Evolutionary conservation across 495 filamentous ascomycete species (phyloP).

Genomic region (Hyaloscypha finlandica): DNA sequence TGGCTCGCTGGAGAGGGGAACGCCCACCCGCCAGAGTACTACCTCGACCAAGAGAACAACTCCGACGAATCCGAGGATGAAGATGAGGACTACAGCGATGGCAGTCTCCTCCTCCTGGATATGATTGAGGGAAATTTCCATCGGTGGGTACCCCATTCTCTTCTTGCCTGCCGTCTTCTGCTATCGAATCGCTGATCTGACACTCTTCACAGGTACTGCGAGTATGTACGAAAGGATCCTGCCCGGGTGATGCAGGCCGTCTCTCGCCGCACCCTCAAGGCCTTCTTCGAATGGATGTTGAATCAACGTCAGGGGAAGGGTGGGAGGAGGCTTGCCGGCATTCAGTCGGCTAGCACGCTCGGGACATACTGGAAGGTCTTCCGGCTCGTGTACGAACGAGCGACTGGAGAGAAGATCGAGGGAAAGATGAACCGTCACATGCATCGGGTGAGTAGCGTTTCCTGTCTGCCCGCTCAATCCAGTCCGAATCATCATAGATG

Average conservation of each 20-base stretch:
- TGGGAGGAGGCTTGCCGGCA: slow-evolving; percentile 33
- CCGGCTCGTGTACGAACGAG: slow-evolving; percentile 45
- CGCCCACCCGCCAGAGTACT: slow-evolving; percentile 40
- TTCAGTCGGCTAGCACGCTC: slow-evolving; percentile 39
- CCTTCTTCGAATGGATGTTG: slow-evolving; percentile 38
- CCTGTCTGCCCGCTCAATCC: slow-evolving; percentile 17
- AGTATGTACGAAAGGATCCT: slow-evolving; percentile 34
- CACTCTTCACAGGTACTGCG: slow-evolving; percentile 33
- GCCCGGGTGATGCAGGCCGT: slow-evolving; percentile 26
- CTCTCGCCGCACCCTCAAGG: slow-evolving; percentile 32
- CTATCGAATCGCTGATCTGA: slow-evolving; percentile 23
- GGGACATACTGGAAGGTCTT: slow-evolving; percentile 44
- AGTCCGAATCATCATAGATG: slow-evolving; percentile 7
- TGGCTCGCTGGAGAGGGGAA: slow-evolving; percentile 30
- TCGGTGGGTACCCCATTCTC: slow-evolving; percentile 32
- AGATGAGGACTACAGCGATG: slow-evolving; percentile 40
- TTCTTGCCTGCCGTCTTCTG: slow-evolving; percentile 13
- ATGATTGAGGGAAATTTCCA: slow-evolving; percentile 21
- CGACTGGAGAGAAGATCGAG: slow-evolving; percentile 57
- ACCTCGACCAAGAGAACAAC: slow-evolving; percentile 38
- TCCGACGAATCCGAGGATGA: slow-evolving; percentile 40
- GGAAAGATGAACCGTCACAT: slow-evolving; percentile 36
- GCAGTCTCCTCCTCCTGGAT: slow-evolving; percentile 36
- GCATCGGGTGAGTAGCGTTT: slow-evolving; percentile 31
- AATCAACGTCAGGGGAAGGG: slow-evolving; percentile 40